phyloP scores from a whole-genome alignment of 1,284 basidiomycete genomes.

The Phenoliferia sp. region DNA sequence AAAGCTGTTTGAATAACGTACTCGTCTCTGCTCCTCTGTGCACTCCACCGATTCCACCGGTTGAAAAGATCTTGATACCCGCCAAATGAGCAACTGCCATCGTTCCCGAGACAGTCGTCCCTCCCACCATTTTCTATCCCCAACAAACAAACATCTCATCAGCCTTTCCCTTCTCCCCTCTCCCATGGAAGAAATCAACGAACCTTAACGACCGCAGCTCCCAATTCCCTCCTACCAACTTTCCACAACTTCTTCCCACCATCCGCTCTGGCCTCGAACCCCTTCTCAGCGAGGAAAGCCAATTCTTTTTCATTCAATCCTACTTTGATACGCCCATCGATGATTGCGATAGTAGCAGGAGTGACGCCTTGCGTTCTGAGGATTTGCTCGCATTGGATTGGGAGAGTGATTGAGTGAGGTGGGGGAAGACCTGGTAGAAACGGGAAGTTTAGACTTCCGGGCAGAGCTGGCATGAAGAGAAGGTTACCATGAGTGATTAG shows the following conservation, averaged over 20 bases:
- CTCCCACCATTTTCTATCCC: constrained; percentile 56
- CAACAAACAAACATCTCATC: neutral
- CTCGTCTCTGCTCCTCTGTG: constrained; percentile 86
- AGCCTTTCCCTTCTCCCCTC: neutral
- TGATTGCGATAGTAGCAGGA: constrained; percentile 86
- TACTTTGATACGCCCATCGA: constrained; percentile 78
- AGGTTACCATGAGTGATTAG: constrained; percentile 29
- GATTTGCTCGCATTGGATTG: constrained; percentile 53
- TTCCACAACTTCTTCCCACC: constrained; percentile 53
- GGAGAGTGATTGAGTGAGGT: constrained; percentile 23
- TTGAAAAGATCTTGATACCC: constrained; percentile 55
- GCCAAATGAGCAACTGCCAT: constrained; percentile 72
- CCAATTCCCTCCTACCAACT: constrained; percentile 82
- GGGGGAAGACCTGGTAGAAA: constrained; percentile 25
- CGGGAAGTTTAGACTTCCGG: neutral
- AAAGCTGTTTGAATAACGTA: constrained; percentile 48
- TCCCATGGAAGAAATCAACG: too few species aligned
- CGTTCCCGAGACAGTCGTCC: constrained; percentile 87
- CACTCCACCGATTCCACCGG: constrained; percentile 66
- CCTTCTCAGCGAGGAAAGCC: constrained; percentile 60
- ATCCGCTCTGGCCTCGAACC: constrained; percentile 12
- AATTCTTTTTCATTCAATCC: constrained; percentile 68
- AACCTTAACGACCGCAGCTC: constrained; percentile 45
- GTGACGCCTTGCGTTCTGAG: constrained; percentile 70
- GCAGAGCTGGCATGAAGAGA: neutral